Percentiles rank a stretch among this genome's conserved stretches.
Evolutionary conservation across 2,329 filamentous ascomycete species (phyloP).

Genomic region (Ilyonectria destructans): DNA sequence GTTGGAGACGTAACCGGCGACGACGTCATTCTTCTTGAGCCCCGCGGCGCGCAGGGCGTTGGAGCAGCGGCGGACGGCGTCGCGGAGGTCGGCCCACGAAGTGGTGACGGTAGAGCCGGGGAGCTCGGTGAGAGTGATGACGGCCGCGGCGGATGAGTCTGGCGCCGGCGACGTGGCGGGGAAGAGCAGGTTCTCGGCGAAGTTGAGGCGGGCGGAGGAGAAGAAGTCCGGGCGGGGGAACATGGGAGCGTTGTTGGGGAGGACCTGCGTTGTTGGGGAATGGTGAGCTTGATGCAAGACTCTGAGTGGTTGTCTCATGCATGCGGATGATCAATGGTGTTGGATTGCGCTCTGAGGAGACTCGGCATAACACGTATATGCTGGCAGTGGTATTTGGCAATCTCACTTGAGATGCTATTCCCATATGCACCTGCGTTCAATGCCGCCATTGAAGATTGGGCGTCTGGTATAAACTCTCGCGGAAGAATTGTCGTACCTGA

Average conservation of each 20-base stretch:
- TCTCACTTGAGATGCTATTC: slow-evolving; percentile 32
- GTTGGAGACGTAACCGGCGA: slow-evolving; percentile 89
- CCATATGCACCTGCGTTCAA: neutral
- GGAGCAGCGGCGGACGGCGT: slow-evolving; percentile 82
- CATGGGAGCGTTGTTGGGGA: slow-evolving; percentile 79
- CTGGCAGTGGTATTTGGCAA: neutral
- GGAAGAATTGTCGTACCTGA: slow-evolving; percentile 64
- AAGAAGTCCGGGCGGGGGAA: slow-evolving; percentile 94
- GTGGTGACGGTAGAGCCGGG: slow-evolving; percentile 70
- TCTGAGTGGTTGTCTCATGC: neutral
- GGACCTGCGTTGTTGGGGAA: slow-evolving; percentile 66
- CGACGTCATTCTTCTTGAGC: slow-evolving; percentile 70
- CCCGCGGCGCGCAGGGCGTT: slow-evolving; percentile 78
- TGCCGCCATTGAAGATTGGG: neutral
- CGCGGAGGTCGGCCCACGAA: slow-evolving; percentile 86
- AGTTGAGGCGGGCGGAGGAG: slow-evolving; percentile 84
- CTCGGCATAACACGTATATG: neutral
- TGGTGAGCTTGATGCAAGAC: slow-evolving; percentile 5
- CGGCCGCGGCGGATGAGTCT: slow-evolving; percentile 75
- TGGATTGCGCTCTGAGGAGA: neutral
- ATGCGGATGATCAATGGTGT: neutral
- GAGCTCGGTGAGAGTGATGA: slow-evolving; percentile 86
- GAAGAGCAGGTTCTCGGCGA: slow-evolving; percentile 94
- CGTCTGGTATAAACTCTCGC: neutral
- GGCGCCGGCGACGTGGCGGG: slow-evolving; percentile 65